phyloP scores from a whole-genome alignment of 352 stramenopile genomes.

The Chrysophaeum taylorii region DNA sequence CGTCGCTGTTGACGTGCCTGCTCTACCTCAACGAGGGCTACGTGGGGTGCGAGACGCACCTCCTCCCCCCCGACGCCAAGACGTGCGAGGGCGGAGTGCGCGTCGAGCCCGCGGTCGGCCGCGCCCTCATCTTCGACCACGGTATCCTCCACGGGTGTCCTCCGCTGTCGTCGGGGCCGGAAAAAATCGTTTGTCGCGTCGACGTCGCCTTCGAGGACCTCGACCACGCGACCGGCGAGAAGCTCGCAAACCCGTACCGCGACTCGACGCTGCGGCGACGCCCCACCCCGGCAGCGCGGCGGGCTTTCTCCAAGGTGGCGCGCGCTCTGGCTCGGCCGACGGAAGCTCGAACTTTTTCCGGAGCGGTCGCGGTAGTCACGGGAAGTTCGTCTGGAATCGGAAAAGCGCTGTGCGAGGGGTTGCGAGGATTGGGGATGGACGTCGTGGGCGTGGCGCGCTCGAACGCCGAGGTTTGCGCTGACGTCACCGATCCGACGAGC shows the following conservation, averaged over 20 bases:
- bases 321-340: neutral
- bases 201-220: neutral
- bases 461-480: neutral
- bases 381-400: neutral
- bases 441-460: conserved; percentile 10
- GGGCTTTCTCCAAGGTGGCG: neutral
- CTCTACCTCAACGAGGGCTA: conserved; percentile 15
- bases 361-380: neutral
- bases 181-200: neutral
- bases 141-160: conserved; percentile 8
- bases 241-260: neutral
- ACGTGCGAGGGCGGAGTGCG: neutral
- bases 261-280: conserved; percentile 10
- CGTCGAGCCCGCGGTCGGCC: neutral
- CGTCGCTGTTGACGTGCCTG: neutral
- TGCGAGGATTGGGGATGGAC: neutral
- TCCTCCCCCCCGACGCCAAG: neutral
- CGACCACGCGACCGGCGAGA: neutral
- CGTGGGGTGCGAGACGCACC: conserved; percentile 4
- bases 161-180: neutral
- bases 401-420: neutral
- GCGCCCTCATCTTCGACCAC: conserved; percentile 7
- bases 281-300: neutral
- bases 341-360: neutral
- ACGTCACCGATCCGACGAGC: neutral